Evolutionary conservation across 2,329 filamentous ascomycete species (phyloP), one percentile per base, ranked within the genome.

Genomic region (Clathrospora elynae): DNA sequence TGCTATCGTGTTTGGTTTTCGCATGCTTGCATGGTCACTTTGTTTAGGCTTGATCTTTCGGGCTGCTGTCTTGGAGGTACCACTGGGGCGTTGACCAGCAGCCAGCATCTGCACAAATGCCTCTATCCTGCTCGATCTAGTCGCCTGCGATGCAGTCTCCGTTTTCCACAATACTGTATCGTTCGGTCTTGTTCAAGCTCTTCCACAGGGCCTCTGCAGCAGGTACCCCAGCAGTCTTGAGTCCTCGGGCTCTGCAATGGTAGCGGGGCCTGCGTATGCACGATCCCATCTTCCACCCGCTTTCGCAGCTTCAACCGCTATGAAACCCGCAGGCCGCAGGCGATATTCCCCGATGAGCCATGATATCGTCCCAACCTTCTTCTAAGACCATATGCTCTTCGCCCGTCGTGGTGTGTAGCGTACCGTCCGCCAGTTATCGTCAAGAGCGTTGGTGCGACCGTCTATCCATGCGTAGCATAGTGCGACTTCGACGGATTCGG

Each of bases 401-500:
- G 71, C 61, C 3, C 77, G 74, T 4, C 82, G 79, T 2, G 81
- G 81, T 1, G 81, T 82, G 69, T 82, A 84, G 6, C 80, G 75
- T 53, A 81, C 78, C 1, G 78, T 59, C 60, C 79, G 83, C 52
- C 73, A 75, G 3, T 65, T 54, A 0, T 71, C 71, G 49, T 82
- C 75, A 32, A 71, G 61, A 3, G 67, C 43, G 32, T 73, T 71
- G 2, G 73, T 73, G 55, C 81, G 79, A 0, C 81, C 79, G 58
- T 85, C 81, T 42, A 84, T 85, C 81, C 82, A 85, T 28, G 82
- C 82, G 55, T 78, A 79, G 59, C 81, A 84, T 5, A 85, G 71
- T 1, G 81, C 80, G 22, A 72, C 65, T 56, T 83, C 77, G 12
- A 84, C 72, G 1, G 81, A 81, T 57, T 82, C 63, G 5, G 67